phyloP scores from a whole-genome alignment of 2,329 filamentous ascomycete species.

The Colletotrichum eremochloae region DNA sequence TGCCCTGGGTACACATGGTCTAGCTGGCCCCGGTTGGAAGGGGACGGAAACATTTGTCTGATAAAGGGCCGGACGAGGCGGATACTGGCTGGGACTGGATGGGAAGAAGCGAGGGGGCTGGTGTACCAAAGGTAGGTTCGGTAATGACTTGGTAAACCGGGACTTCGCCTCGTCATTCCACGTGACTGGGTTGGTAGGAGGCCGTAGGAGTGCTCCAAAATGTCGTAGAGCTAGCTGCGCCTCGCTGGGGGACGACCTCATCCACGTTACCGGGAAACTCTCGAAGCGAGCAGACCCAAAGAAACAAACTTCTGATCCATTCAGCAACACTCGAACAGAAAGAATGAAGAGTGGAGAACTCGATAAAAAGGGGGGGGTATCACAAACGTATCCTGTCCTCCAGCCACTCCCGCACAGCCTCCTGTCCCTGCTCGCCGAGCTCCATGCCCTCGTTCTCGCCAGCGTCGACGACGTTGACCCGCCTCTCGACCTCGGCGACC shows the following conservation, averaged over 20 bases:
- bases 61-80: background rate
- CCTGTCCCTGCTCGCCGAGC: conserved; percentile 48
- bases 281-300: background rate
- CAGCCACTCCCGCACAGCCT: conserved; percentile 51
- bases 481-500: conserved; percentile 51
- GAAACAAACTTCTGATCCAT: background rate
- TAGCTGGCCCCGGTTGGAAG: background rate
- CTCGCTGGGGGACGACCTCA: background rate
- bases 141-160: background rate
- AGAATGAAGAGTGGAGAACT: background rate
- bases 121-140: background rate
- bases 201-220: no score
- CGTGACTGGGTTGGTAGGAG: background rate
- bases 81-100: background rate
- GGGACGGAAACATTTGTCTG: background rate
- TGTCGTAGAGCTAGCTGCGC: background rate
- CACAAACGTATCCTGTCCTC: conserved; percentile 38
- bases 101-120: background rate
- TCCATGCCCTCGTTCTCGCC: conserved; percentile 50
- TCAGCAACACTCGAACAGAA: background rate
- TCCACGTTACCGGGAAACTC: background rate
- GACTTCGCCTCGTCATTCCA: background rate
- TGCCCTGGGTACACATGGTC: background rate
- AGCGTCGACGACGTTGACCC: conserved; percentile 56
- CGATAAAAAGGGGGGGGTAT: conserved; percentile 16